These are phyloP conservation scores for Podaxis sp. DNA, from an alignment of 768 basidiomycete species.

Conservation along the genomic window DNA sequence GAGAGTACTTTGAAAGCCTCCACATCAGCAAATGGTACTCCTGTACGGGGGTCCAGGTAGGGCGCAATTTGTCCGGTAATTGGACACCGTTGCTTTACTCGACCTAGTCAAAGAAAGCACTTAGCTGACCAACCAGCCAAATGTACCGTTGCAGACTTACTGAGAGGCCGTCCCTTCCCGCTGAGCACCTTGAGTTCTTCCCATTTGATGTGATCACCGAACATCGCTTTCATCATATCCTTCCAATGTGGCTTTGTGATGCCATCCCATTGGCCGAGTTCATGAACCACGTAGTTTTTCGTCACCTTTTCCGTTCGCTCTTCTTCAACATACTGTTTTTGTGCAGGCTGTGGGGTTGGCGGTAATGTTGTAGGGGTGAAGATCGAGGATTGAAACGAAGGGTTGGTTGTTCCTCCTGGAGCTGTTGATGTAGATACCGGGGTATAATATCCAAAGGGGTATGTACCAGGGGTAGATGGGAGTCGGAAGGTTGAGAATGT, in stretches of 20 bases:
- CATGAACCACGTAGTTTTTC: slow-evolving; percentile 73
- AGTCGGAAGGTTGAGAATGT: slow-evolving; percentile 8
- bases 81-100: slow-evolving; percentile 61
- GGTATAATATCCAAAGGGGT: slow-evolving; percentile 7
- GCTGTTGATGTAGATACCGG: slow-evolving; percentile 8
- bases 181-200: slow-evolving; percentile 62
- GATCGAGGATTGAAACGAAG: slow-evolving; percentile 2
- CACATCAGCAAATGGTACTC: slow-evolving; percentile 72
- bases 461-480: slow-evolving; percentile 5
- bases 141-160: slow-evolving; percentile 31
- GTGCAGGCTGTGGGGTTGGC: slow-evolving; percentile 12
- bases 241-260: slow-evolving; percentile 55
- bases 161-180: slow-evolving; percentile 58
- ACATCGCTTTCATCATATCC: slow-evolving; percentile 77
- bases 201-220: slow-evolving; percentile 85
- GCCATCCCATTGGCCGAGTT: slow-evolving; percentile 42
- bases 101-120: slow-evolving; percentile 37
- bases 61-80: slow-evolving; percentile 75
- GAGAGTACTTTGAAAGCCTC: slow-evolving; percentile 64
- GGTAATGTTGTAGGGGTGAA: slow-evolving; percentile 5
- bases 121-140: neutral
- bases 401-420: neutral
- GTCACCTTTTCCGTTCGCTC: slow-evolving; percentile 39
- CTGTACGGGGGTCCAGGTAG: slow-evolving; percentile 78
- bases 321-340: slow-evolving; percentile 28